Percentiles rank a stretch among this genome's conserved stretches.
phyloP scores from a whole-genome alignment of 805 yeast species.

The Scheffersomyces stipitis region DNA sequence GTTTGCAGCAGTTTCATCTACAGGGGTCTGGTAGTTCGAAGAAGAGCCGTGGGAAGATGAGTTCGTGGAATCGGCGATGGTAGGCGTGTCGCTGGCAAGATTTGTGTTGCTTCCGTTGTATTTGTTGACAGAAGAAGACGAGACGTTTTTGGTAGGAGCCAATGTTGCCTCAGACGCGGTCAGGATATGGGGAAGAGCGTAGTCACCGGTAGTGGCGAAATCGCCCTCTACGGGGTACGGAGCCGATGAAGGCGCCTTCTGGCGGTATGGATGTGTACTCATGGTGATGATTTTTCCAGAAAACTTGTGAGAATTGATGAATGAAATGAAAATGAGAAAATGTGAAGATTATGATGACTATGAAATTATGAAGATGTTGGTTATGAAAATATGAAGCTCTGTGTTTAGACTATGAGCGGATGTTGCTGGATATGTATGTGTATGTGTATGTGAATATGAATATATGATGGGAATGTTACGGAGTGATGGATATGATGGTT shows the following conservation, averaged over 20 bases:
- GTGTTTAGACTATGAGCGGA: no score
- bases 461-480: no score
- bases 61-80: neutral
- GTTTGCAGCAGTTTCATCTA: neutral
- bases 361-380: no score
- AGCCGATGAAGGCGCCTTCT: conserved; percentile 15
- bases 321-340: conserved; percentile 1
- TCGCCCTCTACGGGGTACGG: conserved; percentile 13
- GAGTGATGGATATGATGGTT: no score
- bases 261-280: conserved; percentile 30
- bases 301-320: conserved; percentile 5
- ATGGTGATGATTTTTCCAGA: conserved; percentile 6
- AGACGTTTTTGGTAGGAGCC: neutral
- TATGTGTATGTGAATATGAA: no score
- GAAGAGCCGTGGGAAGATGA: neutral
- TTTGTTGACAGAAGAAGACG: neutral
- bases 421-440: no score
- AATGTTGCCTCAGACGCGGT: neutral
- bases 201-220: no score
- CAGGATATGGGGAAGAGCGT: neutral
- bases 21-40: neutral
- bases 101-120: neutral
- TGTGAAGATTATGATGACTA: no score
- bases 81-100: neutral
- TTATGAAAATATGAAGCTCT: no score